Conservation (phyloP, 23 red algal genomes). For the Gracilaria vermiculophylla region DNA sequence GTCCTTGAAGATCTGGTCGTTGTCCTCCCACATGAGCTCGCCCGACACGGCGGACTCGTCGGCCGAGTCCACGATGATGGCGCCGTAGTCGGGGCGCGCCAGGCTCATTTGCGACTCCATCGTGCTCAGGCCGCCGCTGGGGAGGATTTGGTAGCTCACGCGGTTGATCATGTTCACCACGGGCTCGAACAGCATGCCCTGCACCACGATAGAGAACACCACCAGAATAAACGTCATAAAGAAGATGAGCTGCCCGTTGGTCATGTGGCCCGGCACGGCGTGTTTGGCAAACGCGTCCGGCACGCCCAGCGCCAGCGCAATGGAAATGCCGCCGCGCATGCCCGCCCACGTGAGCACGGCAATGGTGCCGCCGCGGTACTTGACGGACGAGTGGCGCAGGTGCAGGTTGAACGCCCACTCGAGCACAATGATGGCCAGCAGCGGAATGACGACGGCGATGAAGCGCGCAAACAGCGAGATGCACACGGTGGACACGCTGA, state of each 20-base stretch:
- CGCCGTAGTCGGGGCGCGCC: slow-evolving; percentile 21
- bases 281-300: slow-evolving; percentile 75
- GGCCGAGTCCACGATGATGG: background rate
- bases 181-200: slow-evolving; percentile 93
- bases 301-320: slow-evolving; percentile 91
- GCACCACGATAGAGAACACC: slow-evolving; percentile 88
- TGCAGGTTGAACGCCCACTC: slow-evolving; percentile 54
- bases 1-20: slow-evolving; percentile 16
- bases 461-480: slow-evolving; percentile 85
- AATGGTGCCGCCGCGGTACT: slow-evolving; percentile 74
- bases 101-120: slow-evolving; percentile 48
- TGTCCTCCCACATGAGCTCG: background rate
- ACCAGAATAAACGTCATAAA: slow-evolving; percentile 92
- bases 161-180: slow-evolving; percentile 75
- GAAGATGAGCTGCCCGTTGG: slow-evolving; percentile 86
- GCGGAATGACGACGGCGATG: slow-evolving; percentile 69
- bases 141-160: slow-evolving; percentile 61
- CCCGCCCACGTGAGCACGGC: slow-evolving; percentile 90
- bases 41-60: slow-evolving; percentile 16
- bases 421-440: slow-evolving; percentile 64
- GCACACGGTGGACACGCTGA: slow-evolving; percentile 68
- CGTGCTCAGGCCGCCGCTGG: slow-evolving; percentile 68
- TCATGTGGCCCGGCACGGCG: slow-evolving; percentile 63
- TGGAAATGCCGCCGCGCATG: slow-evolving; percentile 89
- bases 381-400: slow-evolving; percentile 60